Evolutionary conservation across 2,329 filamentous ascomycete genomes (phyloP), one percentile per base, ranked within the genome.

Genomic region (Aspergillus brunneoviolaceus): DNA sequence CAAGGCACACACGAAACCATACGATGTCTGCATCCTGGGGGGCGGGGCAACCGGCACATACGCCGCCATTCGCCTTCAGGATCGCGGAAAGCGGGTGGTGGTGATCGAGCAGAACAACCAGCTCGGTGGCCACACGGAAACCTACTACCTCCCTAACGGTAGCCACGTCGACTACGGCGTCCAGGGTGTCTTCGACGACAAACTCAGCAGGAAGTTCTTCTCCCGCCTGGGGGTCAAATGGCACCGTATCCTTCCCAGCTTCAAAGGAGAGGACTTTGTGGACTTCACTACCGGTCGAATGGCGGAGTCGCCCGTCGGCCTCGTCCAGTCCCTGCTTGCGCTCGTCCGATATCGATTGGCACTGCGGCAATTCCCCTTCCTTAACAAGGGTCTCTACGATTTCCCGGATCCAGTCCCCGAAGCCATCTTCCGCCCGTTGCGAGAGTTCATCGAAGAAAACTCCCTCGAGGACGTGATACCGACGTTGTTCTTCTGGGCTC

Each of bases 11-110:
- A 62, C 65, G 12, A 56, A 70, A 25, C 57, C 61, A 33, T 66
- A 67, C n/a, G 74, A 77, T 63, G 67, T 77, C 25, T 65, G 61
- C 48, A 65, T 78, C 12, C 66, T 77, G 27, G 76, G 76, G 1
- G 75, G 74, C 16, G 75, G 76, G 14, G 67, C 73, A 5, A 64
- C 68, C 12, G 75, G 76, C 9, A 73, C 72, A 2, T 74, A 76
- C 59, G 66, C 70, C 1, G 73, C 72, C 21, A 66, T 77, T 48
- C 62, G 64, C 5, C 63, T 78, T 1, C 63, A 63, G 7, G 72
- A 76, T 50, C 29, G 64, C 50, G 65, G 65, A 3, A 72, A 75
- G 55, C 70, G 69, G 1, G 69, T 77, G 3, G 65, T 72, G 2
- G 60, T 79, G 0, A 62, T 79, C 23, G 77, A 79, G 59, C 71